Evolutionary conservation across 2,329 filamentous ascomycete species (phyloP), one percentile per base, ranked within the genome.

Genomic region (Aspergillus sp.): DNA sequence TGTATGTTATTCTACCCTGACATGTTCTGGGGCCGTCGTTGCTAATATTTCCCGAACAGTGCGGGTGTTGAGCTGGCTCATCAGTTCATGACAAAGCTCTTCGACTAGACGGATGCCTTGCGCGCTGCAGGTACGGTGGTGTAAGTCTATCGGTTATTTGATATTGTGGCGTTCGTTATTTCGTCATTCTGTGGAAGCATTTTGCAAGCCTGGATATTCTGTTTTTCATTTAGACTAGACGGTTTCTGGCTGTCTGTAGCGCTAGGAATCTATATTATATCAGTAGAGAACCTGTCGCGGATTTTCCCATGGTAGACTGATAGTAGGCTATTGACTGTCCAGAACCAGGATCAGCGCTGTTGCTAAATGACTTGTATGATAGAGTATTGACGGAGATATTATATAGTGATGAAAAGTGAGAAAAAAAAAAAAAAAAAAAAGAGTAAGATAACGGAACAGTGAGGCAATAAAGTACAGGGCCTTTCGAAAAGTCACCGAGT

Each of bases 21-120:
- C 4, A 11, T 30, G 8, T n/a, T 44, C 32, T 54, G 3, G 25
- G 25, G 8, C 8, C 25, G 7, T 8, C n/a, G 5, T 13, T 52
- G 17, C 60, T 55, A 54, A 65, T 7, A 7, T 62, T 32, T 8
- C 7, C 7, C 49, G 52, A 36, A 36, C 44, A 78, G 76, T 68
- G 70, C 82, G 27, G 81, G 81, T 60, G 81, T 83, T 15, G 81
- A 83, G 60, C 68, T 83, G 48, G 81, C 81, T 6, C 80, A 82
- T 68, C 80, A 81, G 68, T 77, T 77, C 53, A 82, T 83, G 80
- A 79, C 76, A 62, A 79, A 75, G 66, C 54, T 81, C 2, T 81
- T 82, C 59, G 70, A 68, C 47, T 64, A 65, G 51, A 52, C 10
- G 21, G 7, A 25, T 23, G 25, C 47, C 17, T 17, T 59, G 57